Evolutionary conservation across 768 basidiomycete genomes (phyloP), one percentile per base, ranked within the genome.

Genomic region (Lentinula sp.): DNA sequence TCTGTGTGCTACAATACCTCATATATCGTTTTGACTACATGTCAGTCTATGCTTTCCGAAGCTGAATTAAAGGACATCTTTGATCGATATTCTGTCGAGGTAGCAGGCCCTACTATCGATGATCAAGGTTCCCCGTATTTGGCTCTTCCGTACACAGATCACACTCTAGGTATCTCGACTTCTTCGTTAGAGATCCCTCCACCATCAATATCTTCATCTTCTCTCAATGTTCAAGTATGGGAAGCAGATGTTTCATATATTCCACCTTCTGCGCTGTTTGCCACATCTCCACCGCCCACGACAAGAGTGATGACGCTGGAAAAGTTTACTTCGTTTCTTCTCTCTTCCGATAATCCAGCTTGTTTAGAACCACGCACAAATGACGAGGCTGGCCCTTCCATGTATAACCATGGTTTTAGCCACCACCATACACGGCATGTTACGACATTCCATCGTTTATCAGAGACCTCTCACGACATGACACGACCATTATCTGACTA

Each of bases 401-500:
- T 8, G 35, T 48, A 36, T 33, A 13, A 18, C 15, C 28, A 48
- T 57, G 36, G 50, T 41, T 20, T 42, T 18, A 12, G 9, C 9
- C 45, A 36, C 15, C 57, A 59, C 45, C 7, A 45, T 43, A 18
- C 60, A 80, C 81, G 79, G 67, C 65, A 1, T 70, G 75, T 48
- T 66, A 63, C 18, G 35, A 33, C 39, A 10, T 56, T 12, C 41
- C 61, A 39, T 46, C 60, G 54, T 36, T 57, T 60, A 41, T 71
- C 72, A 35, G 74, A 76, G 15, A 74, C 87, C 5, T 79, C 78
- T 71, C 91, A 95, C 54, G 89, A 97, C 66, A 98, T 98, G 97
- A 89, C 88, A 0, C 77, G 82, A 1, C 93, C 96, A 1, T 77
- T 97, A 13, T 83, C 86, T 1, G 91, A 98, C 61, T 98, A 98